Base-by-base conservation (phyloP, 2,329 filamentous ascomycete species). In the Fusarium albosuccineum region DNA sequence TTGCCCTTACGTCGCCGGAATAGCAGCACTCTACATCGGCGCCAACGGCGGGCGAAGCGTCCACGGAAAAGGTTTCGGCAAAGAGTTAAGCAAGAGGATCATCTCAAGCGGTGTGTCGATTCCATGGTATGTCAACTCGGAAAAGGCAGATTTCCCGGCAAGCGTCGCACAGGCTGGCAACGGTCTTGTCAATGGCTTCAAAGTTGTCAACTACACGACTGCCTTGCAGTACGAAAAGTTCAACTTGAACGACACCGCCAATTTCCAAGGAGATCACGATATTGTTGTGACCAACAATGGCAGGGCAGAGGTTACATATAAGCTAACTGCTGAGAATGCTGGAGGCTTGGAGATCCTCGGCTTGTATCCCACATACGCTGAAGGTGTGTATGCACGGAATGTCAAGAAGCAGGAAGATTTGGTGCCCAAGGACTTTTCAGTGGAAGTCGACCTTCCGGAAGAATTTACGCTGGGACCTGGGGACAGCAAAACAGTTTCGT, bases 221-320 rank as follows among this genome's bases (percentile, higher is more conserved):
- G 60, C 71, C 9, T 68, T 83, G 22, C 74, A 76, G 11, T 79
- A 78, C 5, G 76, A 78, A 16, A 80, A 77, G 60, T 75, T 83
- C 36, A 74, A 75, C 13, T 78, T 83, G 59, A 83, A 83, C 56
- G 82, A 83, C 62, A 83, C 81, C 3, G 73, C 74, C 27, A 67
- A 80, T 59, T 79, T 83, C n/a, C 64, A 71, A 67, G 14, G 64
- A 17, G 1, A 48, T 3, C 61, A 61, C 34, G 53, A 48, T 10
- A 44, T 64, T 22, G 42, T 34, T 16, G 50, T 64, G 11, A 57
- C 48, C 29, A 64, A 64, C 37, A 61, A 57, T 26, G 37, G 53
- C 22, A 45, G 57, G 6, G 40, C 44, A 34, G 40, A 46, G 8
- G 48, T 64, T 1, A 53, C 48, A 2, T 64, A 64, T 46, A 45